Percentiles rank a stretch among this genome's conserved stretches.
phyloP scores from a whole-genome alignment of 2,329 filamentous ascomycete genomes.

The Salinomyces thailandicus region DNA sequence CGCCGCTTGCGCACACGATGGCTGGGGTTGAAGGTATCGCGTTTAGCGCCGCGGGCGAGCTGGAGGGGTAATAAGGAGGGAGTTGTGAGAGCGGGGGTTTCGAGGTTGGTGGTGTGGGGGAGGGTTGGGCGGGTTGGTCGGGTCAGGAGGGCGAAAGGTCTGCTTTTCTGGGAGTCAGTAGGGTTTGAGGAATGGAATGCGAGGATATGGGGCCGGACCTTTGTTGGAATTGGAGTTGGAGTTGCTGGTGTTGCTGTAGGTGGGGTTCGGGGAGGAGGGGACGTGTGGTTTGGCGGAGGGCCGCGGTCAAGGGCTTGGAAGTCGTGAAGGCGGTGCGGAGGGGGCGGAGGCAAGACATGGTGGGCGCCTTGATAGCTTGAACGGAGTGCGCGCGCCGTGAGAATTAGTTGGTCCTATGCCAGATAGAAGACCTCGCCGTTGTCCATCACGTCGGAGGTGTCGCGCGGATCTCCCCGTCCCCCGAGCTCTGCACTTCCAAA shows the following conservation, averaged over 20 bases:
- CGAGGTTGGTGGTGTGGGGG: conserved; percentile 1
- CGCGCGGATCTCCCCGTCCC: no score
- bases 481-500: no score
- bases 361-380: no score
- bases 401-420: no score
- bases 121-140: conserved; percentile 7
- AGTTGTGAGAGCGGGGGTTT: conserved; percentile 5
- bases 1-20: conserved; percentile 50
- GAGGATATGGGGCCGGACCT: not conserved
- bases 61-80: conserved; percentile 27
- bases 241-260: conserved; percentile 4
- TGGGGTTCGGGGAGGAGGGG: no score
- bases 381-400: no score
- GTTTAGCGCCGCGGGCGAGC: conserved; percentile 36
- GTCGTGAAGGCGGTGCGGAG: conserved; percentile 7
- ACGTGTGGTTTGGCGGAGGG: no score
- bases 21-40: conserved; percentile 49
- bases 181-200: conserved; percentile 2
- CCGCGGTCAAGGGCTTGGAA: not conserved
- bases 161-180: no score
- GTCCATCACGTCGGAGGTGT: no score
- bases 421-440: no score
- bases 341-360: conserved; percentile 13
- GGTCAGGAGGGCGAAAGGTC: conserved; percentile 11
- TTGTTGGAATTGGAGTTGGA: not conserved